phyloP scores from a whole-genome alignment of 2,329 filamentous ascomycete species.

The Exophiala xenobiotica region DNA sequence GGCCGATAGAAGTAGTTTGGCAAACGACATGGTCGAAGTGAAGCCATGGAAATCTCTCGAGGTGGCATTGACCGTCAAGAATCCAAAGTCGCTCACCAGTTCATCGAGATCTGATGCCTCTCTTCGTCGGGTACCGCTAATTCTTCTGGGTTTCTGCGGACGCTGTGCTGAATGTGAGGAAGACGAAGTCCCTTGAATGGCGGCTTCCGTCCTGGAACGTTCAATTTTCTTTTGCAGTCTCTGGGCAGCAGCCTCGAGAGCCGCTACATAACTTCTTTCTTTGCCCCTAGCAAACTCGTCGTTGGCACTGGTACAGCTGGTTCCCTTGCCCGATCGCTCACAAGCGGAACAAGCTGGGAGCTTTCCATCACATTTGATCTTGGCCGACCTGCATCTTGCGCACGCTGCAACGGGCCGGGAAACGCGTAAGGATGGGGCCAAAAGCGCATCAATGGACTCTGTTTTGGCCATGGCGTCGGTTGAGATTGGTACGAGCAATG shows the following conservation, averaged over 20 bases:
- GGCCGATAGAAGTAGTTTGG: constrained; percentile 80
- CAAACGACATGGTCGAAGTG: constrained; percentile 86
- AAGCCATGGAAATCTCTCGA: constrained; percentile 91
- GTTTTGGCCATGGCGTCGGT: constrained; percentile 22
- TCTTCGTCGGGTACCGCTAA: constrained; percentile 48
- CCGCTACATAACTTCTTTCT: constrained; percentile 93
- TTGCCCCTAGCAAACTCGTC: constrained; percentile 96
- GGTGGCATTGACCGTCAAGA: constrained; percentile 90
- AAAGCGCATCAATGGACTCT: constrained; percentile 30
- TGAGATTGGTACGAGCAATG: background rate
- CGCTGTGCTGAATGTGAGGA: constrained; percentile 31
- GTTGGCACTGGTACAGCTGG: constrained; percentile 88
- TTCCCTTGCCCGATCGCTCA: constrained; percentile 82
- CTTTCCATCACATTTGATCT: constrained; percentile 98
- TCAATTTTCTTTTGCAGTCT: constrained; percentile 75
- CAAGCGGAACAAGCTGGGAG: constrained; percentile 92
- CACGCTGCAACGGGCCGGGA: constrained; percentile 78
- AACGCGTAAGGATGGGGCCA: constrained; percentile 62
- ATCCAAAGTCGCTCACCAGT: constrained; percentile 89
- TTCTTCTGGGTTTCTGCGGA: constrained; percentile 33
- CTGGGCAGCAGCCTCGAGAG: constrained; percentile 87
- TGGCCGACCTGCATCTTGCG: constrained; percentile 80
- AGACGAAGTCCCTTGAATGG: constrained; percentile 52
- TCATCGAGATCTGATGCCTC: constrained; percentile 89
- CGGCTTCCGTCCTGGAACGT: constrained; percentile 40